Percentiles rank a stretch among this genome's conserved stretches.
Conservation (phyloP, 345 rosid species). For the Murraya paniculata region DNA sequence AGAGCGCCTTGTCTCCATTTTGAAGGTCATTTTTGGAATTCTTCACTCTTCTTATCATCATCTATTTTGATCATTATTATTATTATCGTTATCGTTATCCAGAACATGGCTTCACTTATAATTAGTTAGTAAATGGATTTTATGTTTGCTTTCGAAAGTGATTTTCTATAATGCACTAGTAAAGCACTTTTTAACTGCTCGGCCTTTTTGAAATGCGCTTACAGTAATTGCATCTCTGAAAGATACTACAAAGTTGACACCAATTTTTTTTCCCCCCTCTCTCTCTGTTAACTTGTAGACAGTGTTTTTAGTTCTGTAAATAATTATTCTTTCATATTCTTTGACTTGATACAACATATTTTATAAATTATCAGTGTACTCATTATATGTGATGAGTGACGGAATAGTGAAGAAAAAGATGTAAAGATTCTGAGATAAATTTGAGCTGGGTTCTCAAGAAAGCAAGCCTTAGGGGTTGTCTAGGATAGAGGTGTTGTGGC, state of each 20-base stretch:
- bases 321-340: background rate
- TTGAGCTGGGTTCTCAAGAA: background rate
- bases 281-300: background rate
- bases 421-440: background rate
- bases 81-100: background rate
- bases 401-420: background rate
- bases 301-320: no score
- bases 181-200: background rate
- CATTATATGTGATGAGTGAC: background rate
- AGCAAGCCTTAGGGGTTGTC: no score
- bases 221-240: background rate
- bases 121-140: no score
- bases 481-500: no score
- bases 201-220: background rate
- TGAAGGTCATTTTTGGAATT: conserved; percentile 44
- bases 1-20: conserved; percentile 64
- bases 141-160: background rate
- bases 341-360: background rate
- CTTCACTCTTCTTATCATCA: background rate
- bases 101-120: background rate
- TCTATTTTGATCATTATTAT: background rate
- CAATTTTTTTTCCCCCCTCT: background rate
- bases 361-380: background rate
- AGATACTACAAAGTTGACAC: background rate
- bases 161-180: background rate